These are phyloP conservation scores for Chlorella sp. DNA, from an alignment of 139 green algal genomes.

Conservation along the genomic window DNA sequence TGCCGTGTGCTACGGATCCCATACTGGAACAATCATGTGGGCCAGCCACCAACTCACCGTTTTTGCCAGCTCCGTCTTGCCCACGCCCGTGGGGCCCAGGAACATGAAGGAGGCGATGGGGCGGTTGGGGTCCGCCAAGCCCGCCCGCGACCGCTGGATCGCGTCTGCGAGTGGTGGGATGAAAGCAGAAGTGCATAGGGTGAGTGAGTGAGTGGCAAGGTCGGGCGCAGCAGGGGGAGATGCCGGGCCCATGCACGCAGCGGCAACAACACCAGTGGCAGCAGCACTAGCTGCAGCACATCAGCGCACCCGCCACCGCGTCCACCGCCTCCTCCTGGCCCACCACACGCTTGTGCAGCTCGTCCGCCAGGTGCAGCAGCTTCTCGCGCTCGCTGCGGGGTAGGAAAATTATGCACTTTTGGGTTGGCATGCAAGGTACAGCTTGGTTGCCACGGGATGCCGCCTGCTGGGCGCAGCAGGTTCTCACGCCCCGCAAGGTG, in stretches of 20 bases:
- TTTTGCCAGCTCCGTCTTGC: constrained; percentile 99
- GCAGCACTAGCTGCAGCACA: too few relatives aligned
- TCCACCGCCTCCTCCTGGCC: constrained; percentile 92
- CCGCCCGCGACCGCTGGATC: constrained; percentile 92
- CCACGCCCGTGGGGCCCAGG: constrained; percentile 96
- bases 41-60: constrained; percentile 47
- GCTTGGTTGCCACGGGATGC: neutral
- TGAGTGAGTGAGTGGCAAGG: too few relatives aligned
- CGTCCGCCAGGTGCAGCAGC: constrained; percentile 90
- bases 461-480: neutral
- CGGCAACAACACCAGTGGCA: neutral
- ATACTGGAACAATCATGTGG: too few relatives aligned
- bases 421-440: neutral
- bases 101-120: constrained; percentile 99
- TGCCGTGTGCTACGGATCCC: too few relatives aligned
- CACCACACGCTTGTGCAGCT: constrained; percentile 92
- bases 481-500: neutral
- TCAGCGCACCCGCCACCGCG: constrained; percentile 62
- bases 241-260: neutral
- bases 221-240: too few relatives aligned
- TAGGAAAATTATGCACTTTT: neutral
- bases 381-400: constrained; percentile 84
- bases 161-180: constrained; percentile 60
- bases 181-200: neutral
- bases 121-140: constrained; percentile 91